Conservation (phyloP, 768 basidiomycete species). For the Suillus americanus region DNA sequence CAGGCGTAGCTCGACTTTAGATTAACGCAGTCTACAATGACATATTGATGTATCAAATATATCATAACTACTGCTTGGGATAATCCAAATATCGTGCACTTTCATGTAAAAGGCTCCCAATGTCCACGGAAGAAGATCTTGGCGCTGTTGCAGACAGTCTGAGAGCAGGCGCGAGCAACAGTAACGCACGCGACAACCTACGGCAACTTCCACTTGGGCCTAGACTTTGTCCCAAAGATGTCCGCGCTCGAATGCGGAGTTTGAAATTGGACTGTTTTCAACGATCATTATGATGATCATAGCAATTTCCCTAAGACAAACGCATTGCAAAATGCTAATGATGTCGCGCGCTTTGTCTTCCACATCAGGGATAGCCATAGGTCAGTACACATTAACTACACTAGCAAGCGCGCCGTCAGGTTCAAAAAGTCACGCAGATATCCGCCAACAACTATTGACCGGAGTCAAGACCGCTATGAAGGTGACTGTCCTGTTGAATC, state of each 20-base stretch:
- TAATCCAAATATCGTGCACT: no score
- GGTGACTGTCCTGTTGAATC: conserved; percentile 37
- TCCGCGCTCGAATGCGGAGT: not conserved
- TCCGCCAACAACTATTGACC: conserved; percentile 49
- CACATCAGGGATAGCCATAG: not conserved
- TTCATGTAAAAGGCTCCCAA: no score
- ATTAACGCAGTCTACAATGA: no score
- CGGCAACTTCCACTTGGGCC: no score
- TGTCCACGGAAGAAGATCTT: no score
- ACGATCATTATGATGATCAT: not conserved
- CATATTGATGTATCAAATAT: no score
- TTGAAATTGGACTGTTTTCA: not conserved
- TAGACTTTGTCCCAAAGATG: no score
- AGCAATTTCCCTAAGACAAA: not conserved
- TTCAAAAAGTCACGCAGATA: conserved; percentile 35
- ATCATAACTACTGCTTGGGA: no score
- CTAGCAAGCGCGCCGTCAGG: not conserved
- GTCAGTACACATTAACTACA: not conserved
- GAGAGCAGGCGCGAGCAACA: no score
- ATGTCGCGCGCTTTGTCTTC: not conserved
- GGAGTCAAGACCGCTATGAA: conserved; percentile 71
- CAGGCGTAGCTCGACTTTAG: not conserved
- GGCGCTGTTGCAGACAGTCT: no score
- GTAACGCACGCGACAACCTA: no score
- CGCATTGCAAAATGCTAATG: not conserved